phyloP scores from a whole-genome alignment of 1,139 yeast genomes.

The Arxiozyma bovina region DNA sequence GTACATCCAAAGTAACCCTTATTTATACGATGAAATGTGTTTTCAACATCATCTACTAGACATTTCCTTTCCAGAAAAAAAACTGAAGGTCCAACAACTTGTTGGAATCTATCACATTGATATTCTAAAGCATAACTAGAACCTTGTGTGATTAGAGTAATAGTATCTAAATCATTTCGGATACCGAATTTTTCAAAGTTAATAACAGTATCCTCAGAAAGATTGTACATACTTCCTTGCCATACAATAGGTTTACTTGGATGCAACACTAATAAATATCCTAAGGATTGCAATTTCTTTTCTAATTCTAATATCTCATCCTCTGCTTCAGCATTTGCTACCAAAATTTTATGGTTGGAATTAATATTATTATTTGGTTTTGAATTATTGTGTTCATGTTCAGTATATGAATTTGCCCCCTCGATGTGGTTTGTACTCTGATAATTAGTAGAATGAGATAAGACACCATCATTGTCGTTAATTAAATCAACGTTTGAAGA shows the following conservation, averaged over 20 bases:
- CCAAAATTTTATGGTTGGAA: constrained; percentile 8
- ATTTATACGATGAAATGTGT: constrained; percentile 60
- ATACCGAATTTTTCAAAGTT: constrained; percentile 26
- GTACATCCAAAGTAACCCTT: constrained; percentile 64
- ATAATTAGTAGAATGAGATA: constrained; percentile 12
- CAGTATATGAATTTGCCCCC: background rate
- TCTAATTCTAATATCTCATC: constrained; percentile 30
- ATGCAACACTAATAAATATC: constrained; percentile 65
- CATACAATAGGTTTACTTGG: constrained; percentile 83
- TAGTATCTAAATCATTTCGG: constrained; percentile 55
- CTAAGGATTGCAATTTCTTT: constrained; percentile 31
- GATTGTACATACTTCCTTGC: constrained; percentile 71
- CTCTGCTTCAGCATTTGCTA: constrained; percentile 30
- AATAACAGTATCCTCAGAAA: constrained; percentile 29
- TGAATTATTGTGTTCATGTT: background rate
- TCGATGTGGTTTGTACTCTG: background rate
- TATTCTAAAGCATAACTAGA: constrained; percentile 42
- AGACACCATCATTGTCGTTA: constrained; percentile 18
- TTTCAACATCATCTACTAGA: constrained; percentile 65
- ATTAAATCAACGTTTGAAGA: background rate
- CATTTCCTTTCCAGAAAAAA: constrained; percentile 53
- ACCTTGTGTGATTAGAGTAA: constrained; percentile 62
- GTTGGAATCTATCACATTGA: constrained; percentile 40
- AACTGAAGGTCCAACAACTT: constrained; percentile 48
- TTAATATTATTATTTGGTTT: background rate